Percentiles rank a stretch among this genome's conserved stretches.
These are phyloP conservation scores for Fomitiporia mediterranea DNA, from an alignment of 1,284 basidiomycete genomes.

Conservation along the genomic window DNA sequence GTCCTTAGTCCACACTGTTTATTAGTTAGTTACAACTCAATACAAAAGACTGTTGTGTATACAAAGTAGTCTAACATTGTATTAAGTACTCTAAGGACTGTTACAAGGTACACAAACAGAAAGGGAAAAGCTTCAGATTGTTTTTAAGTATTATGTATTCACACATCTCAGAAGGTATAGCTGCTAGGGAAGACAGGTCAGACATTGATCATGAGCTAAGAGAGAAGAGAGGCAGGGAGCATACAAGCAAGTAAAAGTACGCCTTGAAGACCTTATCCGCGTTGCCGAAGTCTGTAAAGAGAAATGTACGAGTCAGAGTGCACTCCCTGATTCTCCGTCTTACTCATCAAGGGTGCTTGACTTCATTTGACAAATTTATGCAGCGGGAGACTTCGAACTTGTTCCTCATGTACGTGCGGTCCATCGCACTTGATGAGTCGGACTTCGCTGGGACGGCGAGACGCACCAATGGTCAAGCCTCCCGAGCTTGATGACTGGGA, in stretches of 20 bases:
- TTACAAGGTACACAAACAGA: conserved; percentile 15
- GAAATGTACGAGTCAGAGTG: conserved; percentile 8
- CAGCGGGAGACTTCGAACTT: conserved; percentile 18
- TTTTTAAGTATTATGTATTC: no score
- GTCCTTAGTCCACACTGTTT: not conserved
- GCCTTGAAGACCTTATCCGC: conserved; percentile 14
- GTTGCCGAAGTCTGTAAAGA: conserved; percentile 15
- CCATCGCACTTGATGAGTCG: conserved; percentile 17
- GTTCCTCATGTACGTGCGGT: conserved; percentile 15
- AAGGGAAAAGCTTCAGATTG: conserved; percentile 3
- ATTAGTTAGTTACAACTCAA: not conserved
- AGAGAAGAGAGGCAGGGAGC: not conserved
- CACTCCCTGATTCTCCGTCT: not conserved
- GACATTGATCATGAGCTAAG: not conserved
- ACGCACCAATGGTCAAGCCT: not conserved
- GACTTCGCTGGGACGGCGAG: not conserved
- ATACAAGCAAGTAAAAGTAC: not conserved
- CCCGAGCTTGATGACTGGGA: conserved; percentile 16
- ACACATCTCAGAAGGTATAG: not conserved
- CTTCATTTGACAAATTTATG: not conserved
- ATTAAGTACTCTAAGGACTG: conserved; percentile 12
- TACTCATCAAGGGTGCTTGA: not conserved
- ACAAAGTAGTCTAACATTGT: conserved; percentile 13
- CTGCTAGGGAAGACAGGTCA: not conserved
- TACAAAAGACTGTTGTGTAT: conserved; percentile 14